These are phyloP conservation scores for Globisporangium middletonii DNA, from an alignment of 352 stramenopile genomes.

Conservation along the genomic window DNA sequence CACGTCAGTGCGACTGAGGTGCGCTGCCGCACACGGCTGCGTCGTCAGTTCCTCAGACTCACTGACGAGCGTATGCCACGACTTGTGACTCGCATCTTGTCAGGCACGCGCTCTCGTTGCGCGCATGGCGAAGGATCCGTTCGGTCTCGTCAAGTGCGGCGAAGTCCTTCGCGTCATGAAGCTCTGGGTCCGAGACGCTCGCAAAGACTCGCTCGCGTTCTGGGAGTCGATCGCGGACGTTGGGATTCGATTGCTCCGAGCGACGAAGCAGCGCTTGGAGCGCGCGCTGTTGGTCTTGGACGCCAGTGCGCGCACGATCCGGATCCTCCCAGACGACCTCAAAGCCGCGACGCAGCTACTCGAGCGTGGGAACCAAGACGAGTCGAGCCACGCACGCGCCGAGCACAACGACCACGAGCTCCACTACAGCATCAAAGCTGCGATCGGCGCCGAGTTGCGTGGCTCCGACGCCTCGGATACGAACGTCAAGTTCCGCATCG, in stretches of 20 bases:
- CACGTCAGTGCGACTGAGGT: conserved; percentile 26
- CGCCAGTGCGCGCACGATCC: conserved; percentile 5
- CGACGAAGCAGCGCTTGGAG: conserved; percentile 16
- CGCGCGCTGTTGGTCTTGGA: conserved; percentile 3
- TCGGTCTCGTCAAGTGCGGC: conserved; percentile 39
- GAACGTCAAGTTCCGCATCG: conserved; percentile 37
- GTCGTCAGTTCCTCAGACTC: too few relatives aligned
- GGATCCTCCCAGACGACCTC: conserved; percentile 8
- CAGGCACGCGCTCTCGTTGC: conserved; percentile 30
- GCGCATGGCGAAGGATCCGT: conserved; percentile 29
- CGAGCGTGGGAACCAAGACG: neutral
- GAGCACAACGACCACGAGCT: conserved; percentile 25
- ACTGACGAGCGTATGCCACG: neutral
- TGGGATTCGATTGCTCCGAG: conserved; percentile 14
- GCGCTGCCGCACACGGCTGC: neutral
- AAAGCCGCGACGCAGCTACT: conserved; percentile 5
- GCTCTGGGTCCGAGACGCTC: conserved; percentile 23
- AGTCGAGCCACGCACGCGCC: neutral
- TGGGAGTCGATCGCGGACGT: conserved; percentile 31
- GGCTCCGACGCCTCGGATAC: neutral
- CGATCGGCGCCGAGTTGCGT: conserved; percentile 12
- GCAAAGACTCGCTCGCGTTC: conserved; percentile 20
- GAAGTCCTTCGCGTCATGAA: conserved; percentile 48
- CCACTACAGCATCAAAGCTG: conserved; percentile 26
- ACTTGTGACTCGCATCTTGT: neutral